A percentile compares a stretch with the other conserved stretches of the same genome.
These are phyloP conservation scores for Blastomyces gilchristii DNA, from an alignment of 2,329 filamentous ascomycete species.

Conservation along the genomic window DNA sequence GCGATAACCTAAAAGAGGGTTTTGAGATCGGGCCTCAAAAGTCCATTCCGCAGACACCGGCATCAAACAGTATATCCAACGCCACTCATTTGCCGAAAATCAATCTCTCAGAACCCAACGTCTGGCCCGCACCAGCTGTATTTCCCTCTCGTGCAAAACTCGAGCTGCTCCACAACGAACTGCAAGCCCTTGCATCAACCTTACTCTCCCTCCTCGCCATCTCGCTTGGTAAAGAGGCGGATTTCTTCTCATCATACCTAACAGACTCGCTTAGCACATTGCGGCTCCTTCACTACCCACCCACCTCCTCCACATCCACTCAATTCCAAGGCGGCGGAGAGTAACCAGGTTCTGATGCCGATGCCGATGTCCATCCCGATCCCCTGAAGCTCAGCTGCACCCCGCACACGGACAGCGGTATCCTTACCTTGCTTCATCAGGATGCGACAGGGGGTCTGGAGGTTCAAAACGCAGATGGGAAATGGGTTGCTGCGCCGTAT, in stretches of 20 bases:
- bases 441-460: conserved; percentile 40
- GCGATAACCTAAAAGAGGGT: conserved; percentile 39
- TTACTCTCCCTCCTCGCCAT: conserved; percentile 34
- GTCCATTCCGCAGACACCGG: background rate
- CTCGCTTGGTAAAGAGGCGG: conserved; percentile 29
- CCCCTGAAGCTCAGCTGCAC: conserved; percentile 21
- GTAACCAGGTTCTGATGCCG: background rate
- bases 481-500: conserved; percentile 36
- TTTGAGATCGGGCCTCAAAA: conserved; percentile 36
- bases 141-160: conserved; percentile 22
- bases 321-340: background rate
- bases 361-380: background rate
- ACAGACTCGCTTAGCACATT: conserved; percentile 36
- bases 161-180: conserved; percentile 32
- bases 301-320: conserved; percentile 8
- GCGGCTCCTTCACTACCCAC: conserved; percentile 38
- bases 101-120: conserved; percentile 34
- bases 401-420: conserved; percentile 36
- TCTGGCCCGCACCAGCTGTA: conserved; percentile 27
- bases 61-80: conserved; percentile 8
- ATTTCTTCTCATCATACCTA: conserved; percentile 36
- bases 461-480: conserved; percentile 34
- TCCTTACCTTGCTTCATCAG: conserved; percentile 41
- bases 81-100: conserved; percentile 20
- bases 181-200: conserved; percentile 31